Evolutionary conservation across 352 stramenopile species (phyloP).

Genomic region (Phytophthora hybrid): DNA sequence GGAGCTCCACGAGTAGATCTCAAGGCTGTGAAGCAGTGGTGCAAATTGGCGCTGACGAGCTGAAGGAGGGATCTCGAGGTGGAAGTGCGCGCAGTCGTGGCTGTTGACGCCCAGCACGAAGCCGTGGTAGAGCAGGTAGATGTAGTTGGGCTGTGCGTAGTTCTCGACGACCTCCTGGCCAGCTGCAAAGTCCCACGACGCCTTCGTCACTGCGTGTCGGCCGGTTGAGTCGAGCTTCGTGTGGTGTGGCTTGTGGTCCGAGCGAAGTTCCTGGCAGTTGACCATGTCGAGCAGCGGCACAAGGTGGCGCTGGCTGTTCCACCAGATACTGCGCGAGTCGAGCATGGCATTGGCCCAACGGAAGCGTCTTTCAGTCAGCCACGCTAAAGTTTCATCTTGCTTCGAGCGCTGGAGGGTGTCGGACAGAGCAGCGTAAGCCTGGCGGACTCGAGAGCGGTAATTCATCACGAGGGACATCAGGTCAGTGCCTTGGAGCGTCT

Average conservation of each 20-base stretch:
- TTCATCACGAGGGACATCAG: slow-evolving; percentile 46
- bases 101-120: slow-evolving; percentile 86
- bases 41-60: slow-evolving; percentile 26
- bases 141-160: slow-evolving; percentile 95
- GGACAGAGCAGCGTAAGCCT: slow-evolving; percentile 18
- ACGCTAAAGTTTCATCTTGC: slow-evolving; percentile 19
- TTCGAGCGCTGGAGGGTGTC: slow-evolving; percentile 10
- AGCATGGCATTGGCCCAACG: slow-evolving; percentile 88
- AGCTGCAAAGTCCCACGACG: slow-evolving; percentile 67
- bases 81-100: slow-evolving; percentile 86
- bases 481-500: slow-evolving; percentile 53
- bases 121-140: slow-evolving; percentile 94
- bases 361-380: slow-evolving; percentile 74
- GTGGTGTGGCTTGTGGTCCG: slow-evolving; percentile 58
- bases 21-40: slow-evolving; percentile 28
- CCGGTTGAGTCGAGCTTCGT: slow-evolving; percentile 46
- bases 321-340: slow-evolving; percentile 95
- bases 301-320: slow-evolving; percentile 88
- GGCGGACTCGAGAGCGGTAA: slow-evolving; percentile 46
- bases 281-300: slow-evolving; percentile 96
- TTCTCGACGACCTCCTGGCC: slow-evolving; percentile 92
- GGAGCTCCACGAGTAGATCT: slow-evolving; percentile 46
- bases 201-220: slow-evolving; percentile 70
- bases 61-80: slow-evolving; percentile 43
- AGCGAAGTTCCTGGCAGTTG: slow-evolving; percentile 81